These are phyloP conservation scores for Capsicum chinense DNA, from an alignment of 257 asterid species.

Conservation along the genomic window DNA sequence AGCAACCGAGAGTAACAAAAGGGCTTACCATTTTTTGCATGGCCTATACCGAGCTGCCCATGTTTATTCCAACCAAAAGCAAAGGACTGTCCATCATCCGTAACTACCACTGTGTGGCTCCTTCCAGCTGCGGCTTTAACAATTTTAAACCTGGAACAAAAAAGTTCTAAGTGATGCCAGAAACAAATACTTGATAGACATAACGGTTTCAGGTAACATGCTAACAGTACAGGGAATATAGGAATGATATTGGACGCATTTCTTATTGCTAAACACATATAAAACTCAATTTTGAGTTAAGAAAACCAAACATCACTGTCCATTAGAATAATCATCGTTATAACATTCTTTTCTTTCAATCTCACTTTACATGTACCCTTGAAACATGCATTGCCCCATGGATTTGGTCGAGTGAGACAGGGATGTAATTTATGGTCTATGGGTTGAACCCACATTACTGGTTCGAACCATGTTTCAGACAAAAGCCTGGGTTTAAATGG, in stretches of 20 bases:
- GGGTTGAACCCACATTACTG: not conserved
- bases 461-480: not conserved
- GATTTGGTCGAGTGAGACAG: not conserved
- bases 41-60: conserved; percentile 93
- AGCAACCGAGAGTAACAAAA: conserved; percentile 2
- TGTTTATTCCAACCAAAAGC: conserved; percentile 98
- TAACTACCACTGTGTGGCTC: conserved; percentile 84
- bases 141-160: conserved; percentile 63
- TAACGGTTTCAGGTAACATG: not conserved
- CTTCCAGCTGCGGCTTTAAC: conserved; percentile 81
- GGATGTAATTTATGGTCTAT: not conserved
- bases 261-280: not conserved
- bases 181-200: not conserved
- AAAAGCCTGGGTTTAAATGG: not conserved
- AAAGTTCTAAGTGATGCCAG: not conserved
- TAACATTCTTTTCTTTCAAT: not conserved
- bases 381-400: conserved; percentile 15
- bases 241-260: not conserved
- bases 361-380: conserved; percentile 8
- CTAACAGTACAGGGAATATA: conserved; percentile 24
- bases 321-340: not conserved
- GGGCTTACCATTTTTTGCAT: conserved; percentile 71
- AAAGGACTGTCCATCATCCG: conserved; percentile 74
- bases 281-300: not conserved
- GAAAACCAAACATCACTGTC: not conserved